Percentiles rank a stretch among this genome's conserved stretches.
phyloP scores from a whole-genome alignment of 768 basidiomycete genomes.

The Ephemerocybe angulata region DNA sequence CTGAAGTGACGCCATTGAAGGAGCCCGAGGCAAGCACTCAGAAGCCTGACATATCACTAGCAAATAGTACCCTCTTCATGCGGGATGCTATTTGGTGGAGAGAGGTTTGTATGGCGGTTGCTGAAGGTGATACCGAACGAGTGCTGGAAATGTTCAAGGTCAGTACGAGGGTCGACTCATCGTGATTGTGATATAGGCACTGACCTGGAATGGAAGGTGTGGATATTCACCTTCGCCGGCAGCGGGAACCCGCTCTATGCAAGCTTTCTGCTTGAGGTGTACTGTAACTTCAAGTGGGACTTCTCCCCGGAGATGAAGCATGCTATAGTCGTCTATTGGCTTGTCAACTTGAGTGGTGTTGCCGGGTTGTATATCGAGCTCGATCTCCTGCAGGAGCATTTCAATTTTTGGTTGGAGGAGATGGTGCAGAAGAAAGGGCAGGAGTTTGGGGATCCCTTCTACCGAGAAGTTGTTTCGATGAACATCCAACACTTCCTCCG shows the following conservation, averaged over 20 bases:
- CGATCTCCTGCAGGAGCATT: constrained; percentile 29
- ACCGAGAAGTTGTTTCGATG: too few relatives aligned
- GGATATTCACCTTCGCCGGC: constrained; percentile 25
- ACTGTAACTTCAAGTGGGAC: constrained; percentile 25
- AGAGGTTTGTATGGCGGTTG: constrained; percentile 20
- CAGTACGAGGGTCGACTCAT: neutral
- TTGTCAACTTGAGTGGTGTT: constrained; percentile 25
- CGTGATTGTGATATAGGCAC: too few relatives aligned
- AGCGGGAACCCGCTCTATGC: constrained; percentile 23
- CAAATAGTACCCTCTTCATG: constrained; percentile 19
- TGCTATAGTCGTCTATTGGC: constrained; percentile 25
- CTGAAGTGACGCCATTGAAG: too few relatives aligned
- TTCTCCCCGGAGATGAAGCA: constrained; percentile 12
- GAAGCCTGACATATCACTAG: constrained; percentile 18
- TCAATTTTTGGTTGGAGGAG: constrained; percentile 27
- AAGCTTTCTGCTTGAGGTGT: constrained; percentile 23
- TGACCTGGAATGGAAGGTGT: too few relatives aligned
- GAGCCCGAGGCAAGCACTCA: too few relatives aligned
- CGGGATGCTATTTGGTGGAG: constrained; percentile 21
- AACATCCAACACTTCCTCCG: too few relatives aligned
- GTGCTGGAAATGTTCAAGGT: constrained; percentile 22
- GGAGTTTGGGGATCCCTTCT: constrained; percentile 20
- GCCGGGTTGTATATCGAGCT: constrained; percentile 21
- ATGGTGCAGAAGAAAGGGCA: constrained; percentile 21
- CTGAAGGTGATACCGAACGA: constrained; percentile 20